Base-by-base conservation (phyloP, 2,329 filamentous ascomycete species). In the Colletotrichum horii region DNA sequence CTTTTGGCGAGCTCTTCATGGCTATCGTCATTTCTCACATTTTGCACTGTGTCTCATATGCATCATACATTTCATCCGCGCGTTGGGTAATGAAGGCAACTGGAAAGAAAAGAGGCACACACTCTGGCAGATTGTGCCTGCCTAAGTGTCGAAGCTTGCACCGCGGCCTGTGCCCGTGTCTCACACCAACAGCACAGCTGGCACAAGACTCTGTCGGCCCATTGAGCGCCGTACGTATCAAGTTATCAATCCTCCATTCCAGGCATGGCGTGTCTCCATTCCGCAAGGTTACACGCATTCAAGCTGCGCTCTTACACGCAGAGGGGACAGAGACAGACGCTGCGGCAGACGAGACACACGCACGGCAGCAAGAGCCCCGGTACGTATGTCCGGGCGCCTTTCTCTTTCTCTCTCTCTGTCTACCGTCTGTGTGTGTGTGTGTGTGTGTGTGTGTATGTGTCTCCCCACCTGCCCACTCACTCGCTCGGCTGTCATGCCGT, bases 211-310 rank as follows among this genome's bases (percentile, higher is more conserved):
- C 43, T 52, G 58, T 64, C 66, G 58, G 66, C 66, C 56, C 66
- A 70, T 56, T 65, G 66, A 74, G 36, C 36, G 28, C 36, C 55
- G 72, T 62, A 58, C 70, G 69, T 75, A 64, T 43, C 73, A 36
- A 64, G 38, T 72, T 65, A 75, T 75, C 73, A 73, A 30, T 68
- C 32, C 70, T 75, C 68, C 73, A 75, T 75, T 75, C 73, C 73
- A 67, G 60, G n/a, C 22, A 24, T 36, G 73, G 56, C 56, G 70
- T 60, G 64, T 48, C 56, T 75, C 70, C 73, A 75, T 75, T 75
- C 70, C 70, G 26, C 69, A 75, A 15, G 19, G 73, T 75, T 75
- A 73, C 73, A 75, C 73, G 68, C 62, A 68, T 75, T 73, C 68
- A 70, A 56, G 67, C 24, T 60, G 30, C 30, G 8, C 56, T 38